Evolutionary conservation across 1,139 yeast genomes (phyloP).

Genomic region (Yamadazyma atmosphaerica): DNA sequence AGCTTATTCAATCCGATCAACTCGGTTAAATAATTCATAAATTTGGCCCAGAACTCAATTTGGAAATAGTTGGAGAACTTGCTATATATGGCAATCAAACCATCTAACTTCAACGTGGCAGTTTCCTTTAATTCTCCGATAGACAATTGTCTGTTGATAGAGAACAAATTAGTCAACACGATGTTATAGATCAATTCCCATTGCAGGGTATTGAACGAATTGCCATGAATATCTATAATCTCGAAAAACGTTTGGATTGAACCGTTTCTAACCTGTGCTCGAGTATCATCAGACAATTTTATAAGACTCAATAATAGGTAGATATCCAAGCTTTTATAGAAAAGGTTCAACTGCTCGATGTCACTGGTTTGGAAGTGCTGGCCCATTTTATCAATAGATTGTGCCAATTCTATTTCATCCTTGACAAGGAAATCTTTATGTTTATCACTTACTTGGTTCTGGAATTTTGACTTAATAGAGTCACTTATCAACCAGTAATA

Average conservation of each 20-base stretch:
- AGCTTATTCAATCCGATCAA: slow-evolving; percentile 42
- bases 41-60: slow-evolving; percentile 48
- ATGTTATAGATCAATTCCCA: slow-evolving; percentile 58
- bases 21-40: slow-evolving; percentile 48
- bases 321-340: slow-evolving; percentile 53
- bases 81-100: slow-evolving; percentile 52
- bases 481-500: slow-evolving; percentile 92
- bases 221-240: slow-evolving; percentile 77
- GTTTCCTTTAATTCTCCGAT: slow-evolving; percentile 57
- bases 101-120: slow-evolving; percentile 55
- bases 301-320: slow-evolving; percentile 64
- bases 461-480: slow-evolving; percentile 45
- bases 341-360: slow-evolving; percentile 10
- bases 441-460: slow-evolving; percentile 1
- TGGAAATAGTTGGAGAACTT: slow-evolving; percentile 26
- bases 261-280: slow-evolving; percentile 86
- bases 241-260: slow-evolving; percentile 86
- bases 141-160: slow-evolving; percentile 18
- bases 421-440: slow-evolving; percentile 8
- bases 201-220: slow-evolving; percentile 40
- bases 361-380: slow-evolving; percentile 12
- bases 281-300: slow-evolving; percentile 57
- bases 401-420: slow-evolving; percentile 12
- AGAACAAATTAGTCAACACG: slow-evolving; percentile 33
- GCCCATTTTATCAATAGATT: slow-evolving; percentile 7